phyloP scores from a whole-genome alignment of 169 alveolate genomes.

The Hepatocystis sp. region DNA sequence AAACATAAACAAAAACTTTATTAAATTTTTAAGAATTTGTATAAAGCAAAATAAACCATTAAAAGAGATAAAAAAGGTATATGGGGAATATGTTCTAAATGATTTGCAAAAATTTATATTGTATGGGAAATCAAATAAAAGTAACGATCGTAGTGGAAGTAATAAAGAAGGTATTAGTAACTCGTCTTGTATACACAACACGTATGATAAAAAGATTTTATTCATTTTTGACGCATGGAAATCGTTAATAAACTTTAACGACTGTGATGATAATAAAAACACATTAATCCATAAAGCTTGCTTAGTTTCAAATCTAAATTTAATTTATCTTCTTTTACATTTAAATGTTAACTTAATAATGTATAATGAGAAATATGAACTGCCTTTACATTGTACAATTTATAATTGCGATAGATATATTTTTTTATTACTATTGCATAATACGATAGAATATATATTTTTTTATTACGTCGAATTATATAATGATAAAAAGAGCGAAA shows the following conservation, averaged over 20 bases:
- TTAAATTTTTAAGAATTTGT: constrained; percentile 1
- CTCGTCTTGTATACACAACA: too few relatives aligned
- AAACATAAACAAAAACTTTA: constrained; percentile 38
- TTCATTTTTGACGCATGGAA: constrained; percentile 24
- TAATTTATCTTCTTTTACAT: constrained; percentile 47
- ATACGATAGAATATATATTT: constrained; percentile 57
- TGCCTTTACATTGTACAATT: constrained; percentile 64
- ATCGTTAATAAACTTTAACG: constrained; percentile 34
- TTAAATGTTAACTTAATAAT: constrained; percentile 37
- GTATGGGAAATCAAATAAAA: neutral
- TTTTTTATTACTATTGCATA: constrained; percentile 51
- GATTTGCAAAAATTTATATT: constrained; percentile 19
- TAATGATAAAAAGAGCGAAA: neutral
- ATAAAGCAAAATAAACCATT: constrained; percentile 9
- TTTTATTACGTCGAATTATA: neutral
- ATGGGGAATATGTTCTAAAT: constrained; percentile 25
- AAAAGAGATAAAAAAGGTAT: constrained; percentile 8
- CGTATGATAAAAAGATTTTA: neutral
- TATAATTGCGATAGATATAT: constrained; percentile 42
- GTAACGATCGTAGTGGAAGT: too few relatives aligned
- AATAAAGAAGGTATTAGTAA: neutral
- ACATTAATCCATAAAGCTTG: constrained; percentile 74
- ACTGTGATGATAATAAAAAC: constrained; percentile 51
- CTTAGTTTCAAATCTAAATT: constrained; percentile 39
- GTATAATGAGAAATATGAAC: constrained; percentile 46